A percentile compares a stretch with the other conserved stretches of the same genome.
These are phyloP conservation scores for Globisporangium carolinianum DNA, from an alignment of 352 stramenopile species.

Conservation along the genomic window DNA sequence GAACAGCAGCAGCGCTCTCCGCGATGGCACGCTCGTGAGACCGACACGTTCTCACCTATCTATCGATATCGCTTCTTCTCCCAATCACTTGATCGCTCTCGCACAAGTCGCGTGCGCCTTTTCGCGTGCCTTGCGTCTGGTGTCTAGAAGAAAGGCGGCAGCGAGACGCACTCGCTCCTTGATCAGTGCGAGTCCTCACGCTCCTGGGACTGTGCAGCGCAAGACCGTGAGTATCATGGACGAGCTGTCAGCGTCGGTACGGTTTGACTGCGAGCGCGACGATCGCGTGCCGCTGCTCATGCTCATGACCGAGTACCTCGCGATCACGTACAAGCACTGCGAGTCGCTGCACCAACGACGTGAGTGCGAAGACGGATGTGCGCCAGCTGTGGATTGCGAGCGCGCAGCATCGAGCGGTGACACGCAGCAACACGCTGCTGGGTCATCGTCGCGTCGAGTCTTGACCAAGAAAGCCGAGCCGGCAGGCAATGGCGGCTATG, in stretches of 20 bases:
- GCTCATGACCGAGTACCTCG: conserved; percentile 21
- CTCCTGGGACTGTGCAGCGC: too few species aligned
- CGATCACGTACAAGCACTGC: conserved; percentile 21
- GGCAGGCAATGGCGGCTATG: conserved; percentile 26
- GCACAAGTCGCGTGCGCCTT: neutral
- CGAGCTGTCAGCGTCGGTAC: too few species aligned
- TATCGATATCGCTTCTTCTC: too few species aligned
- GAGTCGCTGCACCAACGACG: conserved; percentile 1
- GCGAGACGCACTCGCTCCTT: neutral
- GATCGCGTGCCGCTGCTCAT: conserved; percentile 9
- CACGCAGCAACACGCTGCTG: neutral
- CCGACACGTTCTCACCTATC: too few species aligned
- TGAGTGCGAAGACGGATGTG: neutral
- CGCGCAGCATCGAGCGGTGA: neutral
- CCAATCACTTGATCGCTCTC: too few species aligned
- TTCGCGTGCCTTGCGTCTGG: neutral
- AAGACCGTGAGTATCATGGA: neutral
- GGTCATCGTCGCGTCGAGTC: conserved; percentile 12
- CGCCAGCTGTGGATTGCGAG: neutral
- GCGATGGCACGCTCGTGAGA: neutral
- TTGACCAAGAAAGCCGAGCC: conserved; percentile 37
- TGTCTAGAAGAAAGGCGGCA: neutral
- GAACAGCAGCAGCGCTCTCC: too few species aligned
- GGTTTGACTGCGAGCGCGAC: neutral
- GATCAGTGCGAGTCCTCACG: too few species aligned